Base-by-base conservation (phyloP, 768 basidiomycete species). In the Kwoniella heveanensis region DNA sequence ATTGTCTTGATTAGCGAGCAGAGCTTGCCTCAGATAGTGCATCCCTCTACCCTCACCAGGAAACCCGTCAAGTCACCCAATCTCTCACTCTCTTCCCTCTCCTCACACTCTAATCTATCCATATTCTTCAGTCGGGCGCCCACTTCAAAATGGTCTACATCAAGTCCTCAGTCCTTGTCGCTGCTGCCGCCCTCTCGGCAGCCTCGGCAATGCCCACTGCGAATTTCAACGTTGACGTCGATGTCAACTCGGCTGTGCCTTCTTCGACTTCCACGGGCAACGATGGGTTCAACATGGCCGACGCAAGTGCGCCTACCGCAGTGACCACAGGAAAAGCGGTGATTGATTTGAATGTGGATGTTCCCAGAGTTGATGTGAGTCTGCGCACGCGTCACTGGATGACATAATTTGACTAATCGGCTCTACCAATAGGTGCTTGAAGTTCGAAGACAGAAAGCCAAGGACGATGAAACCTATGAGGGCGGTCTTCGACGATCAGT, bases 61-160 rank as follows among this genome's bases (percentile, higher is more conserved):
- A 55, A 27, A 30, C 26, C 60, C 60, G 44, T 25, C 22, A 29
- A 21, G 36, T 37, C n/a, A n/a, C n/a, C 47, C 22, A 55, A 30
- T 62, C 46, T 19, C 46, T n/a, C 21, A 15, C n/a, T 37, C 39
- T 54, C 30, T 12, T 26, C 47, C 17, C 13, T 19, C 21, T 24
- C 32, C 2, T 48, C 25, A 22, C 10, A 27, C 17, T 19, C 10
- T 12, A 64, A 54, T 26, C n/a, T 15, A 32, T 13, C 32, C 32
- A n/a, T 32, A 32, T 13, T 32, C 32, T 13, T 22, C 30, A 52
- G 12, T 25, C 26, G 22, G 12, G 13, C 4, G 22, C 24, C 1
- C 3, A 36, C n/a, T n/a, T n/a, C 62, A 64, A 39, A 50, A 64
- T 64, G 62, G 62, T 64, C 29, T 51, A 64, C 26, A 57, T 64